Evolutionary conservation across 352 stramenopile species (phyloP), one percentile per base, ranked within the genome.

Genomic region (Phytopythium mirpurense): DNA sequence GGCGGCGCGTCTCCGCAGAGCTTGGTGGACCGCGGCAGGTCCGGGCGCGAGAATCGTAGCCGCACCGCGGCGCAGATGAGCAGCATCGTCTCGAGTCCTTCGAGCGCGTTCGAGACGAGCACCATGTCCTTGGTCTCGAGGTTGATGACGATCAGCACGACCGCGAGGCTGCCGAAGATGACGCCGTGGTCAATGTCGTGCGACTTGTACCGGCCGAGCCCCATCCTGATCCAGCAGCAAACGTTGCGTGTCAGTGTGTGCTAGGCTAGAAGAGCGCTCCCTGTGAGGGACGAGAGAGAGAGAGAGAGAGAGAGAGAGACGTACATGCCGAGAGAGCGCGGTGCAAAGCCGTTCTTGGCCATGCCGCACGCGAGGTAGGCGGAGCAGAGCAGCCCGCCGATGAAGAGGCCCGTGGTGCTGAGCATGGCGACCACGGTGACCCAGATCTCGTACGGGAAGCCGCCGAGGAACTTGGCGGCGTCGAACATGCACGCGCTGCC

Each of bases 71-170:
- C 69, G 44, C 62, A 32, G 18, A 85, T 71, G 42, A 82, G 59
- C 31, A 61, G 47, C 49, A 81, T 67, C 21, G 46, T 70, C 38
- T 76, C 70, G 41, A 87, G 53, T 5, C 67, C 71, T 18, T 62
- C 60, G 27, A 85, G 59, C 6, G 71, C 67, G 55, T 85, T 87
- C 12, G 70, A 63, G 46, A 87, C 70, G n/a, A 65, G 54, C 7
- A 83, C 52, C 71, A 87, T 74, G 37, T 79, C 71, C 35, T 72
- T 55, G 26, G 63, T 70, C 47, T 78, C 68, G 24, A 78, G 61
- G 49, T 77, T 83, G 21, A 81, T 61, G 37, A 86, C 62, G 4
- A 84, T 71, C 19, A 86, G 66, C 45, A 83, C 78, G 44, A 84
- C 70, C 3, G 73, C 72, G 41, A 86, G 59, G 44, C 68, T 83